These are phyloP conservation scores for Hypoxylon sp. DNA, from an alignment of 2,329 filamentous ascomycete genomes.

Conservation along the genomic window DNA sequence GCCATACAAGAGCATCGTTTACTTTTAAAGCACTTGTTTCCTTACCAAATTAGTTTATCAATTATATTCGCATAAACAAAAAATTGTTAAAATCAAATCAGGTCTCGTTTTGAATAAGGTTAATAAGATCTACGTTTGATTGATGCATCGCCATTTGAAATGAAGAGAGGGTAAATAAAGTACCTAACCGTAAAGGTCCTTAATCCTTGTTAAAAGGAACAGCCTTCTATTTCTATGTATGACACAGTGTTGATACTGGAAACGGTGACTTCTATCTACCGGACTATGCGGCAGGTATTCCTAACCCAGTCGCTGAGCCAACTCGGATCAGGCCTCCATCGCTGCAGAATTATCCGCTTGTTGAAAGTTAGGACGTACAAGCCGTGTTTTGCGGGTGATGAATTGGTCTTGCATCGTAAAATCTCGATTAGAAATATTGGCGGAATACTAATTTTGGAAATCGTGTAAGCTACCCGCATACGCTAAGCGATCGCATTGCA, in stretches of 20 bases:
- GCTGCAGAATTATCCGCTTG: background rate
- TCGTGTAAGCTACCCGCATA: slow-evolving; percentile 13
- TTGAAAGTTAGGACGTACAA: background rate
- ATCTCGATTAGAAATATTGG: slow-evolving; percentile 1
- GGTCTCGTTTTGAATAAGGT: too few species aligned
- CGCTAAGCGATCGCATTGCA: slow-evolving; percentile 11
- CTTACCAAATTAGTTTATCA: background rate
- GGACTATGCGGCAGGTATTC: too few species aligned
- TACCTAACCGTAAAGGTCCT: too few species aligned
- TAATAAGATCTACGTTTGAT: too few species aligned
- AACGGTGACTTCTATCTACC: too few species aligned
- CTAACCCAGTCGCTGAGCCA: background rate
- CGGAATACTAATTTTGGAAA: slow-evolving; percentile 22
- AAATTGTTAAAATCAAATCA: too few species aligned
- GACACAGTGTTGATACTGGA: too few species aligned
- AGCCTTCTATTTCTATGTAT: too few species aligned
- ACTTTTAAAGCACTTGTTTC: background rate
- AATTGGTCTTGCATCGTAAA: background rate
- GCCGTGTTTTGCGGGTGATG: background rate
- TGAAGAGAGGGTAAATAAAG: too few species aligned
- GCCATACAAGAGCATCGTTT: background rate
- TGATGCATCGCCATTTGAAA: too few species aligned
- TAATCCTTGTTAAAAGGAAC: too few species aligned
- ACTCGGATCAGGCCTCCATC: background rate
- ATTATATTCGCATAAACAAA: background rate